Evolutionary conservation across 2,329 filamentous ascomycete genomes (phyloP), one percentile per base, ranked within the genome.

Genomic region (Rhynchosporium agropyri): DNA sequence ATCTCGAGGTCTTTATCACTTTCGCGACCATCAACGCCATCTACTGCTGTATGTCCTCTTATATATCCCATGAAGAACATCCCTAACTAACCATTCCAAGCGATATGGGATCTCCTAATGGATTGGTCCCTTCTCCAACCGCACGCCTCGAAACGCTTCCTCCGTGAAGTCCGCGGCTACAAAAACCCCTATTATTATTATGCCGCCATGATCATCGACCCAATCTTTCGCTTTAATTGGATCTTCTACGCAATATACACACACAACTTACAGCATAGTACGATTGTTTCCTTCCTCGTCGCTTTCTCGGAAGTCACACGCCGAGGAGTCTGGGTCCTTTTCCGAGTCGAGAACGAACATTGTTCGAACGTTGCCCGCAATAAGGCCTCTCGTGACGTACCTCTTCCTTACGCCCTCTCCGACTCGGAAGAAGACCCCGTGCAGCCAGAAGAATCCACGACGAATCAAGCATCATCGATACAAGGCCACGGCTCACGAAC

Each of bases 261-360:
- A 0, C 79, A 89, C 65, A 83, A 96, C 71, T 77, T 88, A 0
- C 92, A 97, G 72, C 93, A 98, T 75, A 94, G 89, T 1, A 90
- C 90, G 3, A 75, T 92, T 1, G 84, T 92, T 4, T 92, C 91
- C 1, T 98, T 98, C 76, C 69, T 90, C 36, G 85, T 97, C 15
- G 83, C 85, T 1, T 78, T 97, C 3, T 85, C 88, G 8, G 95
- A 99, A 75, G 86, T 96, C 28, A 82, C 85, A n/a, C 86, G 95
- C 38, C 82, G 95, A 74, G 93, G 92, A 65, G 86, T 97, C 73
- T 99, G 95, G 95, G 88, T 89, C 0, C 80, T 98, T 3, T 90
- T 99, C 75, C 91, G 95, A 46, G 93, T 99, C 31, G 95, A 99
- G 76, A 99, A 99, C 75, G 95, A 99, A 72, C 95, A 99, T 77